These are phyloP conservation scores for Penicillium digitatum DNA, from an alignment of 2,329 filamentous ascomycete genomes.

Conservation along the genomic window DNA sequence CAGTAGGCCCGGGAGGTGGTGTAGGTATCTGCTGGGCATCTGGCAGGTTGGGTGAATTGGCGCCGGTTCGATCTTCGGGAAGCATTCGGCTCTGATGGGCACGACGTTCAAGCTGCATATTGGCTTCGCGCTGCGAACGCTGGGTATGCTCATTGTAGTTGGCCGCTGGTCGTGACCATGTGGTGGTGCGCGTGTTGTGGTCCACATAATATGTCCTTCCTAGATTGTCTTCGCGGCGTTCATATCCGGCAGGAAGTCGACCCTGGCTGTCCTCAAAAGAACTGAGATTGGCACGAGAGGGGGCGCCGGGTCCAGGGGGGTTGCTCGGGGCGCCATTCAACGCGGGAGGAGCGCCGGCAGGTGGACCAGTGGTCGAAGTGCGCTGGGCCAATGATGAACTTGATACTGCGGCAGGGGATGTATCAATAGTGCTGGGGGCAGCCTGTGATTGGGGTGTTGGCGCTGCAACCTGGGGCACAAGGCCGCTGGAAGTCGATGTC, in stretches of 20 bases:
- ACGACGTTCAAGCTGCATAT: conserved; percentile 87
- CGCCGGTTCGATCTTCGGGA: conserved; percentile 89
- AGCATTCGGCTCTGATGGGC: conserved; percentile 93
- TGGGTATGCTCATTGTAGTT: conserved; percentile 72
- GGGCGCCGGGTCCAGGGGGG: conserved; percentile 35
- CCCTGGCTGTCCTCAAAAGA: conserved; percentile 97
- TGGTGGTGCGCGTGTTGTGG: conserved; percentile 93
- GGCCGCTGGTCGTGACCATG: conserved; percentile 86
- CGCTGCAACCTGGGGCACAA: conserved; percentile 35
- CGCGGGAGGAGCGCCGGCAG: conserved; percentile 40
- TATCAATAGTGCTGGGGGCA: conserved; percentile 29
- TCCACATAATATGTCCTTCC: conserved; percentile 97
- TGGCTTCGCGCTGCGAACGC: conserved; percentile 76
- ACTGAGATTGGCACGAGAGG: conserved; percentile 62
- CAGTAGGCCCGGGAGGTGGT: conserved; percentile 42
- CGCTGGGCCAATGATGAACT: conserved; percentile 36
- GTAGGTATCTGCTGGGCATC: conserved; percentile 46
- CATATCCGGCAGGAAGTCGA: conserved; percentile 87
- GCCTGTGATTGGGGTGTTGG: conserved; percentile 25
- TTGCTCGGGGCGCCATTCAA: conserved; percentile 37
- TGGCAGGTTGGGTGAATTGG: conserved; percentile 77
- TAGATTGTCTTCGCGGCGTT: conserved; percentile 89
- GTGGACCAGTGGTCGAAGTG: conserved; percentile 33
- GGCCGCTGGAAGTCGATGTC: conserved; percentile 38
- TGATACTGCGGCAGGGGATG: conserved; percentile 30